Conservation (phyloP, 108 stramenopile species). For the Discostella pseudostelligera region DNA sequence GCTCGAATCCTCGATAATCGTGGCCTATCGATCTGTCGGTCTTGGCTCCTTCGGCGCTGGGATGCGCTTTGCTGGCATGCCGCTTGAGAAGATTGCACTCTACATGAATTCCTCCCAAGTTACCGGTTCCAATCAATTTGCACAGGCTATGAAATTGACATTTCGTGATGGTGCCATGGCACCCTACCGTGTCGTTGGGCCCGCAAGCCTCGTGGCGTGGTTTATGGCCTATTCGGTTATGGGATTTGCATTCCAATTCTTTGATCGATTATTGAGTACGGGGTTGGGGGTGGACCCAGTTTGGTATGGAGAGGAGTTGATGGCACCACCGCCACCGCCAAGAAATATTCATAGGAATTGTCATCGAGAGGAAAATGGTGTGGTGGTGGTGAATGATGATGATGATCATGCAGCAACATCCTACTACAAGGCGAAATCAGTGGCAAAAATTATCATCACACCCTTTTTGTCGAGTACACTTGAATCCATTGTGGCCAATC, state of each 20-base stretch:
- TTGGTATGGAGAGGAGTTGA: conserved; percentile 63
- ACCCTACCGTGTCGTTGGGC: conserved; percentile 73
- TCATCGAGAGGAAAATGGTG: neutral
- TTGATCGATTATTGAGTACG: conserved; percentile 56
- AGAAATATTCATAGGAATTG: neutral
- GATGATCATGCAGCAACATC: conserved; percentile 22
- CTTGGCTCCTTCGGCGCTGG: conserved; percentile 66
- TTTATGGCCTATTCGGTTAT: conserved; percentile 76
- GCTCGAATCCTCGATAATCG: conserved; percentile 42
- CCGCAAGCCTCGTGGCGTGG: conserved; percentile 66
- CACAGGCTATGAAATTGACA: conserved; percentile 55
- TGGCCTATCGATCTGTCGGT: conserved; percentile 72
- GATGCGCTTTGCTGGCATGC: conserved; percentile 73
- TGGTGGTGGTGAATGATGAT: neutral
- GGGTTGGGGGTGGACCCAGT: conserved; percentile 54
- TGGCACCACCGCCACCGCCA: conserved; percentile 44
- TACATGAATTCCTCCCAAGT: conserved; percentile 75
- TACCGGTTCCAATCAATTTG: conserved; percentile 52
- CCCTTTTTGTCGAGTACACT: conserved; percentile 55
- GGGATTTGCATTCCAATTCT: conserved; percentile 69
- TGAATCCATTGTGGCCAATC: conserved; percentile 65
- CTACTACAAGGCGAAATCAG: conserved; percentile 25
- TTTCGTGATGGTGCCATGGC: conserved; percentile 55
- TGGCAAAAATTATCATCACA: conserved; percentile 46
- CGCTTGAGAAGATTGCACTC: conserved; percentile 80